Conservation (phyloP, 805 yeast species). For the Brettanomyces sp. region DNA sequence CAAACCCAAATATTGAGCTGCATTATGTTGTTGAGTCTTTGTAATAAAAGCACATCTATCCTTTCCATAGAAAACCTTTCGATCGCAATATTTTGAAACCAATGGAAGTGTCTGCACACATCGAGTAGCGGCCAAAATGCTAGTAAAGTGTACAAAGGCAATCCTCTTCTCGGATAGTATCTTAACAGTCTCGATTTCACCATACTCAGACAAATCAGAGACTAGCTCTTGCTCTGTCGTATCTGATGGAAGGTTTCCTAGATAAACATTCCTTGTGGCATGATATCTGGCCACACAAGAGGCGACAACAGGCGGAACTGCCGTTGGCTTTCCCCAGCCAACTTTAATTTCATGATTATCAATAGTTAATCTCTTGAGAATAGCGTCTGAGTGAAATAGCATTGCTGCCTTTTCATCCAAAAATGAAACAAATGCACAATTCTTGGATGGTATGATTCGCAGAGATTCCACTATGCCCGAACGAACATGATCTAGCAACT, state of each 20-base stretch:
- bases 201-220: slow-evolving; percentile 62
- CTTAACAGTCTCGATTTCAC: slow-evolving; percentile 79
- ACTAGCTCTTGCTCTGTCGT: slow-evolving; percentile 58
- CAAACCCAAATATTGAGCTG: slow-evolving; percentile 87
- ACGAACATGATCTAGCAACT: slow-evolving; percentile 80
- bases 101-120: slow-evolving; percentile 71
- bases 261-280: slow-evolving; percentile 89
- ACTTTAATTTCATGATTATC: slow-evolving; percentile 74
- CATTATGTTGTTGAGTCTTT: slow-evolving; percentile 92
- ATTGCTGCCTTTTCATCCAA: slow-evolving; percentile 83
- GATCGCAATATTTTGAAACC: slow-evolving; percentile 59
- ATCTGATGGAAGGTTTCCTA: slow-evolving; percentile 62
- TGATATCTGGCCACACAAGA: slow-evolving; percentile 74
- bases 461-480: slow-evolving; percentile 83
- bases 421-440: slow-evolving; percentile 86
- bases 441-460: slow-evolving; percentile 69
- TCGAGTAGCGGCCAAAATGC: slow-evolving; percentile 77
- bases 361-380: slow-evolving; percentile 71
- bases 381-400: slow-evolving; percentile 88
- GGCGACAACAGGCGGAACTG: slow-evolving; percentile 64
- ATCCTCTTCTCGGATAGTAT: slow-evolving; percentile 72
- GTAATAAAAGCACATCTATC: slow-evolving; percentile 93
- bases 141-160: slow-evolving; percentile 85
- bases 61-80: slow-evolving; percentile 83
- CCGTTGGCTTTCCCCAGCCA: slow-evolving; percentile 87